These are phyloP conservation scores for Alternaria alternata DNA, from an alignment of 2,329 filamentous ascomycete species.

Conservation along the genomic window DNA sequence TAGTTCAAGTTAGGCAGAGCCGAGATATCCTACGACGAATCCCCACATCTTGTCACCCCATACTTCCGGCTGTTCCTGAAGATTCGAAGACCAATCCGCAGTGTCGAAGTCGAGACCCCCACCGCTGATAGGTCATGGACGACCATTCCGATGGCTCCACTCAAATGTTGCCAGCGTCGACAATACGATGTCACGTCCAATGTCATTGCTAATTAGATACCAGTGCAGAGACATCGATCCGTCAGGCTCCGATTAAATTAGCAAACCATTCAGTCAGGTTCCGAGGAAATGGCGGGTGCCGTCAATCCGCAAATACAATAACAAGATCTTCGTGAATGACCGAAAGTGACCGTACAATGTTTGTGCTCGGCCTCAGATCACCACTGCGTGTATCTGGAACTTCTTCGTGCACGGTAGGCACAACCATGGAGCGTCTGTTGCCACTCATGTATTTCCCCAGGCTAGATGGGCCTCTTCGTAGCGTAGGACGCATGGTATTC, in stretches of 20 bases:
- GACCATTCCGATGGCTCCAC: background rate
- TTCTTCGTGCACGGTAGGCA: background rate
- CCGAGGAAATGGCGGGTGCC: background rate
- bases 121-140: background rate
- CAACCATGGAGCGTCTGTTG: background rate
- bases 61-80: background rate
- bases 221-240: background rate
- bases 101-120: background rate
- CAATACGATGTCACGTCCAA: background rate
- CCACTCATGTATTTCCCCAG: background rate
- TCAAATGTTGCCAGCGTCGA: background rate
- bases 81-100: background rate
- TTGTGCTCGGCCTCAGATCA: background rate
- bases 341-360: background rate
- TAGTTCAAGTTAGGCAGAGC: background rate
- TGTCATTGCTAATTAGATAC: background rate
- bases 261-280: background rate
- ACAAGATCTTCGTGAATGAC: background rate
- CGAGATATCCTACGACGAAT: background rate
- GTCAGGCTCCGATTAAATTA: background rate
- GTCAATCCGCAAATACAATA: background rate
- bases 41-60: background rate
- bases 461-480: background rate
- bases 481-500: background rate
- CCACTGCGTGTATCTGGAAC: background rate